Base-by-base conservation (phyloP, 257 asterid species). In the Thymus mandschuricus region DNA sequence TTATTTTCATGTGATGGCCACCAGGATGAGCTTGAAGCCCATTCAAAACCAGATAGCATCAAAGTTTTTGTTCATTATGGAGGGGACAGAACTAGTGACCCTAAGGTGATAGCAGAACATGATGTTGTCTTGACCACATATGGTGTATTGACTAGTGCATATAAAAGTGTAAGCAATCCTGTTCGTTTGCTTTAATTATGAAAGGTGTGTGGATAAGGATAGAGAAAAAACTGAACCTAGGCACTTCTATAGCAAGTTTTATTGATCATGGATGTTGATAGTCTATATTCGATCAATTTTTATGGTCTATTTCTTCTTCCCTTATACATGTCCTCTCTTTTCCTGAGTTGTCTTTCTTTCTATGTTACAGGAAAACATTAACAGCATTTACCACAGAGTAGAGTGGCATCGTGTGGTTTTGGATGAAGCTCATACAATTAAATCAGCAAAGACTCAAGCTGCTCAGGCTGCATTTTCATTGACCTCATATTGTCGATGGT, bases 341-440 rank as follows among this genome's bases (percentile, higher is more conserved):
- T 59, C 64, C 21, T 10, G 2, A 56, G 59, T 9, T 51, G 29
- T 6, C 46, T 63, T 30, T 30, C 3, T 3, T 45, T 66, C 15
- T 57, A 59, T 68, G 60, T 60, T 56, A 56, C 84, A 89, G 97
- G 89, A 85, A 44, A 67, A 30, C 38, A 31, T 50, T 13, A 66
- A 81, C 56, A 89, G 95, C 87, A 87, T 91, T 67, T 91, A 87
- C 78, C 92, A 91, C 74, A 78, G 68, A 75, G 93, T 91, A 66
- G 97, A 87, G 60, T 91, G 97, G 97, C 83, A 87, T 63, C 86
- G 97, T 2, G 86, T 91, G 69, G 97, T 91, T 52, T 79, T 91
- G 54, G 97, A 91, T 66, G 97, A 91, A 81, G 97, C 97, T 63
- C 97, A 91, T 82, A 91, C 81, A 49, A 91, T 91, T 43, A 91